A percentile compares a stretch with the other conserved stretches of the same genome.
Evolutionary conservation across 805 yeast species (phyloP).

Genomic region (Myxozyma geophila): DNA sequence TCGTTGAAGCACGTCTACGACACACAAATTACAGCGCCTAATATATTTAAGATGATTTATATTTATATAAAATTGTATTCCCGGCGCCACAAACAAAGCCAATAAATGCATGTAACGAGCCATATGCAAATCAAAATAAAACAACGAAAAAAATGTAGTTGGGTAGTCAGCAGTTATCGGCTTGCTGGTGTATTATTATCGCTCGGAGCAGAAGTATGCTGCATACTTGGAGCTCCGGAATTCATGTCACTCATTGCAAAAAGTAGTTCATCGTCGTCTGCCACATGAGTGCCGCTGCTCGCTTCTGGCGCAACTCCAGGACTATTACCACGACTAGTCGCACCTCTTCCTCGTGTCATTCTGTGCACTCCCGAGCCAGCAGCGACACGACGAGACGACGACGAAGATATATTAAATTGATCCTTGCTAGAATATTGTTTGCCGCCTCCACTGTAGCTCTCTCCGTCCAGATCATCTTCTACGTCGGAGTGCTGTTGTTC

Average conservation of each 20-base stretch:
- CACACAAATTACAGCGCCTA: too few species aligned
- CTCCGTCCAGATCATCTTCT: conserved; percentile 9
- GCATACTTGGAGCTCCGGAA: conserved; percentile 6
- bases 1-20: too few species aligned
- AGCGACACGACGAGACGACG: conserved; percentile 4
- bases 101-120: background rate
- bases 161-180: background rate
- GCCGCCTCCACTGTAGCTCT: background rate
- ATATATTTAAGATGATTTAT: background rate
- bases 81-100: conserved; percentile 40
- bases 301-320: conserved; percentile 1
- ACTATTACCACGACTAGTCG: background rate
- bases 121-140: conserved; percentile 18
- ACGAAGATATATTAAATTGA: background rate
- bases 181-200: background rate
- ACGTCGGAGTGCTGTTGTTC: conserved; percentile 12
- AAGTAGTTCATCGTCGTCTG: conserved; percentile 46
- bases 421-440: background rate
- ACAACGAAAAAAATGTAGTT: background rate
- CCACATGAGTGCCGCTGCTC: conserved; percentile 11
- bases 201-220: background rate
- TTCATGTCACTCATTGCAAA: conserved; percentile 50
- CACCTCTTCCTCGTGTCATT: background rate
- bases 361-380: background rate
- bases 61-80: conserved; percentile 29